Evolutionary conservation across 371 early-diverging fungal genomes (phyloP), one percentile per base, ranked within the genome.

Genomic region (Dichotomocladium elegans): DNA sequence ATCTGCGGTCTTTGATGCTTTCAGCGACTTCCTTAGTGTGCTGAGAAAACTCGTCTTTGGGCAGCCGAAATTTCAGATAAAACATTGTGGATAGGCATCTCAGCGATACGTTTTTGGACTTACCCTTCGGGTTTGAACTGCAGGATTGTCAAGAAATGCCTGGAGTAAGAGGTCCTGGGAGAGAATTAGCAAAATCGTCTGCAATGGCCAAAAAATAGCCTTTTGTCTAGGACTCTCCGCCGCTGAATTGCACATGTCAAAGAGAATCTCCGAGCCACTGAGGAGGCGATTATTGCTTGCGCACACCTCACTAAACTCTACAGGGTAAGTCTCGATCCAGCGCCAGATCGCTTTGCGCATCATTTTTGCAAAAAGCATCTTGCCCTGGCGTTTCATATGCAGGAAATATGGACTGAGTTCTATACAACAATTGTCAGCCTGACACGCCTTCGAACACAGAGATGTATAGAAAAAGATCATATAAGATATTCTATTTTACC

Each of bases 321-420:
- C 51, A 0, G 91, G 90, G 45, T 81, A 86, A 3, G 77, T 72
- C 53, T 91, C 90, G 42, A 93, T 90, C 91, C 91, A 93, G 60
- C 86, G 88, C 91, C 91, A 93, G 52, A 93, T 90, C 2, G 87
- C 82, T n/a, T 78, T 75, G 44, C 87, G 74, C 41, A 91, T 74
- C 46, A 85, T 79, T 34, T 82, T 79, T 3, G 89, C 85, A 63
- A 86, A 78, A 8, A 81, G 62, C 22, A 82, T 59, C 55, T 87
- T 88, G 1, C 84, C 85, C 2, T 82, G 65, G 3, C 80, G 75
- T 48, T 82, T 74, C 57, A 91, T 82, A 41, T 82, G 77, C 27
- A 80, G 61, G 51, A 85, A 85, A 19, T 76, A 69, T 5, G 79
- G 72, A 14, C 77, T 80, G n/a, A 90, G 37, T 59, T 89, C 92